Conservation (phyloP, 139 green algal species). For the Picochlorum sp. region DNA sequence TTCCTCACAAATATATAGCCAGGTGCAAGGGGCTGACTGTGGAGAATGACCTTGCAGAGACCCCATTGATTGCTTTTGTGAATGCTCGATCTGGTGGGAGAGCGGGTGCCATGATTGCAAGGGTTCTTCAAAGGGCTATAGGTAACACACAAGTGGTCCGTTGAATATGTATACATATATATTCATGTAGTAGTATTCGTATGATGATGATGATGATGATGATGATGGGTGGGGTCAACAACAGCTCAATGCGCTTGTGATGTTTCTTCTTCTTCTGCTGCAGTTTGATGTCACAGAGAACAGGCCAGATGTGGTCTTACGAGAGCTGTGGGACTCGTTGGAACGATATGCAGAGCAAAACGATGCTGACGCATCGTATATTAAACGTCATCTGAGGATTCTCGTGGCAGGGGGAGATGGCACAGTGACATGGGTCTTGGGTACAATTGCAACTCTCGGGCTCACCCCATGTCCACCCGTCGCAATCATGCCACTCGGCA, state of each 20-base stretch:
- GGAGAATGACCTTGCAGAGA: slow-evolving; percentile 23
- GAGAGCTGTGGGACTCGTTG: slow-evolving; percentile 60
- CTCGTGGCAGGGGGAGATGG: slow-evolving; percentile 73
- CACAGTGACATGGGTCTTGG: slow-evolving; percentile 61
- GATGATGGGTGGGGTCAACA: too few species aligned
- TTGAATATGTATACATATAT: neutral
- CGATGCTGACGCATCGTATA: slow-evolving; percentile 30
- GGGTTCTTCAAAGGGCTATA: slow-evolving; percentile 48
- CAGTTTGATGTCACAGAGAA: slow-evolving; percentile 73
- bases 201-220: too few species aligned
- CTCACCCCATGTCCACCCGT: slow-evolving; percentile 56
- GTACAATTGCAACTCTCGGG: slow-evolving; percentile 52
- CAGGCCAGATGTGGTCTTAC: slow-evolving; percentile 58
- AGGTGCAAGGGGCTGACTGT: slow-evolving; percentile 24
- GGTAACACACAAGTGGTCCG: slow-evolving; percentile 47
- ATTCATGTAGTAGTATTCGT: neutral
- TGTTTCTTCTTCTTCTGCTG: neutral
- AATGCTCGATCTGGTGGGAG: slow-evolving; percentile 68
- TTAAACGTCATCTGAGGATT: slow-evolving; percentile 54
- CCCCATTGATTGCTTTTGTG: slow-evolving; percentile 76
- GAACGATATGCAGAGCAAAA: slow-evolving; percentile 20
- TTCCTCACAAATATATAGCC: slow-evolving; percentile 33
- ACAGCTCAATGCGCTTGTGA: too few species aligned
- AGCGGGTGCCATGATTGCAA: slow-evolving; percentile 49
- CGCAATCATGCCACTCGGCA: slow-evolving; percentile 79